Evolutionary conservation across 257 asterid genomes (phyloP).

Genomic region (Gynochthodes officinalis): DNA sequence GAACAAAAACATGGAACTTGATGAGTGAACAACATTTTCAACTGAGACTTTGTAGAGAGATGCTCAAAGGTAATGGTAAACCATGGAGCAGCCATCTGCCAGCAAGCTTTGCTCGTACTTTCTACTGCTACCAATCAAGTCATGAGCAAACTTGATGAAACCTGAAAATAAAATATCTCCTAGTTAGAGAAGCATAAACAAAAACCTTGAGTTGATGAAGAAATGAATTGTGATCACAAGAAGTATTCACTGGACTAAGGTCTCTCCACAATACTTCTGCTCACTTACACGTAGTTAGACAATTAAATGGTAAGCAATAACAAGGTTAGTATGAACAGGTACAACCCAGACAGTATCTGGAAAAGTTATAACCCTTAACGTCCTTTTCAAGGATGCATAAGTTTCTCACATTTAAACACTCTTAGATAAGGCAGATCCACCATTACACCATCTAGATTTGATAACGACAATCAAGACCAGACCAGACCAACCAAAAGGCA

Average conservation of each 20-base stretch:
- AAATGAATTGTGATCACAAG: not conserved
- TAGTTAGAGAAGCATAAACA: not conserved
- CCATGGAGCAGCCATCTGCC: not conserved
- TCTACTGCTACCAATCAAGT: slow-evolving; percentile 28
- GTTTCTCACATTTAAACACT: not conserved
- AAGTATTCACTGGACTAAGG: not conserved
- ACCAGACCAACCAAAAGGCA: not conserved
- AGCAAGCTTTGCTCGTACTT: not conserved
- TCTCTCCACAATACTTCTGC: not conserved
- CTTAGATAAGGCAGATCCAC: not conserved
- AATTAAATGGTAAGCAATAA: not conserved
- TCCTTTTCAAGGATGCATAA: not conserved
- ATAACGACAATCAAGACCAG: not conserved
- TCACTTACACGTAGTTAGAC: not conserved
- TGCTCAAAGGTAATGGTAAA: slow-evolving; percentile 6
- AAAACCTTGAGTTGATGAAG: not conserved
- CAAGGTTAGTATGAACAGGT: not conserved
- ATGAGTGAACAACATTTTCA: not conserved
- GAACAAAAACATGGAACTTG: not conserved
- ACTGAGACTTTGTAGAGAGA: not conserved
- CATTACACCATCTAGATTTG: not conserved
- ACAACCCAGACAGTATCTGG: not conserved
- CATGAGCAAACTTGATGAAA: slow-evolving; percentile 72
- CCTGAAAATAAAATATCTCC: slow-evolving; percentile 36
- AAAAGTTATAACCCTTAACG: not conserved